A percentile compares a stretch with the other conserved stretches of the same genome.
Evolutionary conservation across 129 eudicot genomes (phyloP).

Genomic region (Tagetes erecta): DNA sequence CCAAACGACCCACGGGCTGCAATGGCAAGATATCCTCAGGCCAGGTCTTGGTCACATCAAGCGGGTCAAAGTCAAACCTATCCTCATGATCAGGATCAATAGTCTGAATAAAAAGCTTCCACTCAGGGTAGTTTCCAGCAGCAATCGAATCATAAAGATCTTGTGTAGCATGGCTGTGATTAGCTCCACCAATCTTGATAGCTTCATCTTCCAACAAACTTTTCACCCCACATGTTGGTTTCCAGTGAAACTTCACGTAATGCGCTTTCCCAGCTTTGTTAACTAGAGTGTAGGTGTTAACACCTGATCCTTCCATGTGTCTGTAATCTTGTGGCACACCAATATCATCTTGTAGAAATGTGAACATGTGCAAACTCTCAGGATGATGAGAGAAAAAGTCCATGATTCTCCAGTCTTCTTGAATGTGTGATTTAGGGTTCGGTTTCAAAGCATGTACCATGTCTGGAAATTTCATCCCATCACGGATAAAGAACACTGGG

Average conservation of each 20-base stretch:
- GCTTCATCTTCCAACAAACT: slow-evolving; percentile 64
- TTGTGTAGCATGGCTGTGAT: slow-evolving; percentile 79
- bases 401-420: slow-evolving; percentile 54
- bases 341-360: slow-evolving; percentile 72
- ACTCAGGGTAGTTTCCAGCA: slow-evolving; percentile 72
- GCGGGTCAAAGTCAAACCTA: slow-evolving; percentile 75
- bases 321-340: slow-evolving; percentile 81
- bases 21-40: slow-evolving; percentile 76
- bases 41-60: slow-evolving; percentile 84
- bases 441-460: slow-evolving; percentile 85
- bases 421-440: slow-evolving; percentile 85
- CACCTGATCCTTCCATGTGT: slow-evolving; percentile 86
- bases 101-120: slow-evolving; percentile 71
- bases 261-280: slow-evolving; percentile 72
- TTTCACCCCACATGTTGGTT: slow-evolving; percentile 76
- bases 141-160: slow-evolving; percentile 77
- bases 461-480: slow-evolving; percentile 87
- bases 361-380: slow-evolving; percentile 69
- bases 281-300: slow-evolving; percentile 66
- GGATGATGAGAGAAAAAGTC: slow-evolving; percentile 20
- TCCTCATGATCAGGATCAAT: slow-evolving; percentile 78
- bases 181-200: slow-evolving; percentile 60
- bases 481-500: slow-evolving; percentile 77
- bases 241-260: slow-evolving; percentile 84
- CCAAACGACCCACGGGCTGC: slow-evolving; percentile 86